phyloP scores from a whole-genome alignment of 768 basidiomycete species.

The Chalciporus pseudorubinellus region DNA sequence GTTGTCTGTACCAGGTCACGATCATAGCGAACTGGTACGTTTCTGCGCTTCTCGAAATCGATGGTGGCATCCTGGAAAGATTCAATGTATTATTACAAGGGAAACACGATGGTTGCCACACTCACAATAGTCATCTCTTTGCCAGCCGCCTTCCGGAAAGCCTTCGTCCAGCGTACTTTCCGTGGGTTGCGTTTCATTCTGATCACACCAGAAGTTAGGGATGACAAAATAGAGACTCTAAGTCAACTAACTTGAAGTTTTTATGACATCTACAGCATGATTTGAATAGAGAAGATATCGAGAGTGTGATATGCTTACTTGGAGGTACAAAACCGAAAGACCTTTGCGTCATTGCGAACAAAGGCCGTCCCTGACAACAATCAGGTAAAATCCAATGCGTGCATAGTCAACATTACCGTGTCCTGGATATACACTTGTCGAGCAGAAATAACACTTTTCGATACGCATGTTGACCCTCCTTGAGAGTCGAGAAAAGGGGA shows the following conservation, averaged over 20 bases:
- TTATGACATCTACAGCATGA: conserved; percentile 78
- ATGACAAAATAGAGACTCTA: neutral
- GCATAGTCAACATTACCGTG: conserved; percentile 56
- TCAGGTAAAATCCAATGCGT: neutral
- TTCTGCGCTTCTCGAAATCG: conserved; percentile 98
- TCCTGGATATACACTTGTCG: conserved; percentile 93
- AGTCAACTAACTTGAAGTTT: conserved; percentile 88
- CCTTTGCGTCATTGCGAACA: conserved; percentile 97
- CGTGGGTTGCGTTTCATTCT: conserved; percentile 99
- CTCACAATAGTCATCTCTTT: conserved; percentile 99
- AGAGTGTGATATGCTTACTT: conserved; percentile 58
- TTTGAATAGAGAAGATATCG: conserved; percentile 6
- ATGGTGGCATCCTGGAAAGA: conserved; percentile 88
- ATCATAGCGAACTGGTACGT: conserved; percentile 95
- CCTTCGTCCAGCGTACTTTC: conserved; percentile 99
- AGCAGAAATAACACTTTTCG: conserved; percentile 99
- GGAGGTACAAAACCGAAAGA: conserved; percentile 96
- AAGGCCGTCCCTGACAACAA: conserved; percentile 73
- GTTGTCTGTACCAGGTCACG: conserved; percentile 91
- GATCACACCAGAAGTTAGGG: conserved; percentile 4
- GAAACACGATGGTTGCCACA: conserved; percentile 3
- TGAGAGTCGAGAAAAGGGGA: neutral
- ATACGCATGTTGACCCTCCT: conserved; percentile 64
- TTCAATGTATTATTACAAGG: neutral
- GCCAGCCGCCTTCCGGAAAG: conserved; percentile 96